Percentiles rank a stretch among this genome's conserved stretches.
Evolutionary conservation across 352 stramenopile species (phyloP).

Genomic region (Pythium vanterpoolii): DNA sequence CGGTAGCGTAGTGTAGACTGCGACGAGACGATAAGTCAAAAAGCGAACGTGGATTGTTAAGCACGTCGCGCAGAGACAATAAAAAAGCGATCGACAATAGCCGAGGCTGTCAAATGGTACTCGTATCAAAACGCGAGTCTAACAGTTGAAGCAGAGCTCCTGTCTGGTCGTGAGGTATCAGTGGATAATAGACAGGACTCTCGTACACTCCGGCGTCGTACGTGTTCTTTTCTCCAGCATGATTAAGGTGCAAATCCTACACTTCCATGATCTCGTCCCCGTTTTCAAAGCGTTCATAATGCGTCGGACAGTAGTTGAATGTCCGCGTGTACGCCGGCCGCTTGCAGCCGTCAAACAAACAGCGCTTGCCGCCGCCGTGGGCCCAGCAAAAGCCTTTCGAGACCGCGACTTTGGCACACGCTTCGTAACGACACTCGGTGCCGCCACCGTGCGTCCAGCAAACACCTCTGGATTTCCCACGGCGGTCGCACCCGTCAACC

Average conservation of each 20-base stretch:
- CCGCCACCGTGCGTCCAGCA: conserved; percentile 9
- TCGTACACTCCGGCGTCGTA: too few relatives aligned
- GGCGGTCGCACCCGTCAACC: conserved; percentile 26
- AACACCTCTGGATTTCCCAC: conserved; percentile 1
- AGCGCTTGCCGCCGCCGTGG: conserved; percentile 35
- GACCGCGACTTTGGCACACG: conserved; percentile 27
- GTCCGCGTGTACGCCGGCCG: conserved; percentile 30
- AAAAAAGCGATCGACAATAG: too few relatives aligned
- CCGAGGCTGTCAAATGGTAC: too few relatives aligned
- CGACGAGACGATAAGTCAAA: too few relatives aligned
- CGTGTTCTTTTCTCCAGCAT: too few relatives aligned
- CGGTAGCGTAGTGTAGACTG: too few relatives aligned
- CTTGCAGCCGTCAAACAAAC: conserved; percentile 28
- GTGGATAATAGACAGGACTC: too few relatives aligned
- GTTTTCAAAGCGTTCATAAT: conserved; percentile 8
- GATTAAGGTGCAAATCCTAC: background rate
- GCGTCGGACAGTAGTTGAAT: conserved; percentile 9
- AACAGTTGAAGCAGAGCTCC: too few relatives aligned
- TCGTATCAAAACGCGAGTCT: too few relatives aligned
- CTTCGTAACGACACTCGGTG: background rate
- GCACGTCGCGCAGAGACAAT: too few relatives aligned
- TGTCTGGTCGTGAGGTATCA: too few relatives aligned
- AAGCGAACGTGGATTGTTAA: too few relatives aligned
- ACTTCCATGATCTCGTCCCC: conserved; percentile 10
- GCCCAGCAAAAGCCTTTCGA: conserved; percentile 35